These are phyloP conservation scores for Angomonas ambiguus DNA, from an alignment of 208 protist species.

Conservation along the genomic window DNA sequence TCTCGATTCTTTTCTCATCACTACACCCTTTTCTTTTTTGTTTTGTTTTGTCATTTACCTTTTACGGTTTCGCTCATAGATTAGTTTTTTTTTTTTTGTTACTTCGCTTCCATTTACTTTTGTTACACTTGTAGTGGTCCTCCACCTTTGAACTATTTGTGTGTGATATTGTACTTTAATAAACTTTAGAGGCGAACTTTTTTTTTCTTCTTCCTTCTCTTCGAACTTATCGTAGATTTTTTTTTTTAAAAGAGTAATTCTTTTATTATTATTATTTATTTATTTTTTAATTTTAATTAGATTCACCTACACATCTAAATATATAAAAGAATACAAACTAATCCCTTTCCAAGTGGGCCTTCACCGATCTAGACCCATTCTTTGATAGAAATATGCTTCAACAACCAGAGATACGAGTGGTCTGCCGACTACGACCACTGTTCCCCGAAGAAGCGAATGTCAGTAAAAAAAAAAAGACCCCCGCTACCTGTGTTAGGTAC, in stretches of 20 bases:
- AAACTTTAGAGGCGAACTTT: neutral
- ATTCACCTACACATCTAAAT: constrained; percentile 1
- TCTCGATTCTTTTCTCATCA: neutral
- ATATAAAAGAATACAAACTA: no score
- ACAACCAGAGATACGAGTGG: constrained; percentile 35
- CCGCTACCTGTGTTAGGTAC: constrained; percentile 19
- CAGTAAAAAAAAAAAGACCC: neutral
- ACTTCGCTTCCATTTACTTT: neutral
- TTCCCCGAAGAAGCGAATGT: constrained; percentile 13
- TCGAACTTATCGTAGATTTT: constrained; percentile 4
- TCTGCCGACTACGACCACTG: constrained; percentile 44
- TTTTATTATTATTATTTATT: constrained; percentile 11
- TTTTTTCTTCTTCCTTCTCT: neutral
- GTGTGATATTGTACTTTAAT: no score
- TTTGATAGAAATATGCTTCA: constrained; percentile 11
- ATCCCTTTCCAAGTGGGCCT: no score
- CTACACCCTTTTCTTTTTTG: neutral
- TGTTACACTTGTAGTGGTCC: neutral
- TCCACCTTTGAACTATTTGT: no score
- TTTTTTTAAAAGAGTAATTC: neutral
- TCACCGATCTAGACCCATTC: neutral
- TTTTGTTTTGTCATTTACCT: no score
- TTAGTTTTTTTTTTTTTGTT: constrained; percentile 14
- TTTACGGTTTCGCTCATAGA: neutral
- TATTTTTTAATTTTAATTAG: constrained; percentile 4